A percentile compares a stretch with the other conserved stretches of the same genome.
phyloP scores from a whole-genome alignment of 306 rosid genomes.

The Delonix regia region DNA sequence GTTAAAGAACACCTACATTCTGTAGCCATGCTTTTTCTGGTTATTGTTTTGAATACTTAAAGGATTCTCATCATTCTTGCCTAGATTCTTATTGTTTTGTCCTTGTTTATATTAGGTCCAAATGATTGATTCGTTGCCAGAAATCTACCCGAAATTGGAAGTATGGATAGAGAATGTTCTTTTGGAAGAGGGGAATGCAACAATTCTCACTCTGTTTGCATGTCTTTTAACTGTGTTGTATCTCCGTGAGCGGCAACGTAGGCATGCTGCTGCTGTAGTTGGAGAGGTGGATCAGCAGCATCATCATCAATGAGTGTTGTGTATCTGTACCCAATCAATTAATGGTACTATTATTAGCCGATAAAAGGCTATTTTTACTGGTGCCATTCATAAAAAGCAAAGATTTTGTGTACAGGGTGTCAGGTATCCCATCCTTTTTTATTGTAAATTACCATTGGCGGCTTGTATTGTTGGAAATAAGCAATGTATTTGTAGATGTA shows the following conservation, averaged over 20 bases:
- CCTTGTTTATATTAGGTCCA: slow-evolving; percentile 55
- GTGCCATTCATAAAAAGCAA: background rate
- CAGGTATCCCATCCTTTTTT: slow-evolving; percentile 13
- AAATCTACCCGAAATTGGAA: slow-evolving; percentile 73
- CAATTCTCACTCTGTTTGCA: slow-evolving; percentile 81
- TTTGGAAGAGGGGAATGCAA: slow-evolving; percentile 93
- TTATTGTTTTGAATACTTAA: background rate
- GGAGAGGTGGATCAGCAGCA: slow-evolving; percentile 63
- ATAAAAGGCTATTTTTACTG: slow-evolving; percentile 3
- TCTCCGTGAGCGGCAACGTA: slow-evolving; percentile 91
- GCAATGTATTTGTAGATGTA: slow-evolving; percentile 38
- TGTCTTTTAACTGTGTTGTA: slow-evolving; percentile 89
- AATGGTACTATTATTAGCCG: slow-evolving; percentile 17
- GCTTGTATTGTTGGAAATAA: slow-evolving; percentile 34
- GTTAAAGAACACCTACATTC: background rate
- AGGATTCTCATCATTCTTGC: background rate
- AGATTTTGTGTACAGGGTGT: slow-evolving; percentile 41
- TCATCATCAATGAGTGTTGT: slow-evolving; percentile 57
- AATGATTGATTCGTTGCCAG: slow-evolving; percentile 84
- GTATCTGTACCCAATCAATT: slow-evolving; percentile 58
- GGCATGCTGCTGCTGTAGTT: slow-evolving; percentile 59
- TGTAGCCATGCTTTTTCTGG: background rate
- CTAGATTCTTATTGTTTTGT: slow-evolving; percentile 27
- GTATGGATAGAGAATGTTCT: slow-evolving; percentile 87
- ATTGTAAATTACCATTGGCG: slow-evolving; percentile 38